These are phyloP conservation scores for Mycena indigotica DNA, from an alignment of 768 basidiomycete species.

Conservation along the genomic window DNA sequence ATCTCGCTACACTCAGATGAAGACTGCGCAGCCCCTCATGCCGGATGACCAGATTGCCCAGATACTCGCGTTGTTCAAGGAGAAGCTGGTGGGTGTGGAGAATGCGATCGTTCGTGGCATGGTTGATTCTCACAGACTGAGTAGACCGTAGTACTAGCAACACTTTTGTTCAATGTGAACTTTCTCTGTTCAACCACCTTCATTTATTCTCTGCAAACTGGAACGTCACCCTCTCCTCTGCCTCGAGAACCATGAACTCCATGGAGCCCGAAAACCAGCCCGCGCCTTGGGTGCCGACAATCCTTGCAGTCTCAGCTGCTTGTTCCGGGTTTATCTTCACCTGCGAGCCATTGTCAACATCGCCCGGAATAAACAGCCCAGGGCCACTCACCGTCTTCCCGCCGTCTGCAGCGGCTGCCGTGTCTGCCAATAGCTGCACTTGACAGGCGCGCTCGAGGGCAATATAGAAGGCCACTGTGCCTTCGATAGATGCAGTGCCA, in stretches of 20 bases:
- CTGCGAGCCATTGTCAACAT: too few relatives aligned
- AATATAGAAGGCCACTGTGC: conserved; percentile 43
- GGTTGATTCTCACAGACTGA: too few relatives aligned
- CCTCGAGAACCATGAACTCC: conserved; percentile 42
- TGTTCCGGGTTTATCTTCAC: conserved; percentile 31
- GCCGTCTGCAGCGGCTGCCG: conserved; percentile 38
- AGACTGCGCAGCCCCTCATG: too few relatives aligned
- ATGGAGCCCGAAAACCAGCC: conserved; percentile 42
- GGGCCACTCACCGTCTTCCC: conserved; percentile 25
- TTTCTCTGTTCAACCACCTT: neutral
- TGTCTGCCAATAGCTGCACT: conserved; percentile 47
- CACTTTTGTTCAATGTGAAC: neutral
- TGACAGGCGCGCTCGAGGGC: conserved; percentile 49
- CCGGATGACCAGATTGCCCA: too few relatives aligned
- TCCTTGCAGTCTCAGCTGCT: conserved; percentile 27
- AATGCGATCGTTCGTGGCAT: too few relatives aligned
- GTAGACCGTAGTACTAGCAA: too few relatives aligned
- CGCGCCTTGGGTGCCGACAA: conserved; percentile 28
- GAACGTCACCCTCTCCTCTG: conserved; percentile 32
- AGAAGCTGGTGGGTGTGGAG: too few relatives aligned
- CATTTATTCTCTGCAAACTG: neutral
- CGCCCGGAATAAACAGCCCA: too few relatives aligned
- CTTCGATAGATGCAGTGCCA: conserved; percentile 44
- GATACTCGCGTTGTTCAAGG: too few relatives aligned
- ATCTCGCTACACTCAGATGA: too few relatives aligned